Conservation (phyloP, 192 early-diverging fungal genomes). For the Entrophospora sp. region DNA sequence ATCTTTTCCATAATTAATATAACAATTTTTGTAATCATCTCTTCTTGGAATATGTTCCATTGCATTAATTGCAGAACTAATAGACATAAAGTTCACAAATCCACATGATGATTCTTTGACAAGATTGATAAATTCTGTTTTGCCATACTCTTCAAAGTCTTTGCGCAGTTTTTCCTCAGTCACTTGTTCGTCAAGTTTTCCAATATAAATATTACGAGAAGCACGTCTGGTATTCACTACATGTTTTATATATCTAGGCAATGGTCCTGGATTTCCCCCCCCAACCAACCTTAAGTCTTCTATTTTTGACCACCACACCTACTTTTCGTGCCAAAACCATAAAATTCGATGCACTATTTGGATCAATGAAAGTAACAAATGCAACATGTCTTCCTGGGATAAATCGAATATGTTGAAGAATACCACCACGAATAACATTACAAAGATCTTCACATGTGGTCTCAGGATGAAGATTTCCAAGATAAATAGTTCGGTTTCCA, state of each 20-base stretch:
- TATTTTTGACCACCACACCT: constrained; percentile 59
- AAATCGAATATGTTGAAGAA: constrained; percentile 67
- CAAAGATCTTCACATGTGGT: constrained; percentile 71
- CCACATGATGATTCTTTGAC: constrained; percentile 70
- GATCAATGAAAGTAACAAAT: constrained; percentile 78
- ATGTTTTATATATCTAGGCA: no score
- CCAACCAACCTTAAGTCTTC: constrained; percentile 70
- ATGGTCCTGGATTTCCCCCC: constrained; percentile 53
- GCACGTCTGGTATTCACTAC: no score
- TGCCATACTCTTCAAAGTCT: constrained; percentile 75
- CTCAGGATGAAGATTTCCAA: constrained; percentile 68
- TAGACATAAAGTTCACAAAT: no score
- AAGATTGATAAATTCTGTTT: no score
- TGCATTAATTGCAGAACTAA: constrained; percentile 66
- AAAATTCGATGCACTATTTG: constrained; percentile 51
- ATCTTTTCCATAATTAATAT: no score
- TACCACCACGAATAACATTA: constrained; percentile 78
- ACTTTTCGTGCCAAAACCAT: constrained; percentile 44
- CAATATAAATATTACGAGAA: no score
- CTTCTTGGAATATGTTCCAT: constrained; percentile 54
- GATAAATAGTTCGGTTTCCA: constrained; percentile 68
- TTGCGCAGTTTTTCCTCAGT: constrained; percentile 51
- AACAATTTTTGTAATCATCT: constrained; percentile 46
- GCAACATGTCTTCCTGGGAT: constrained; percentile 66
- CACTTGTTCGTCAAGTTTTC: no score